These are phyloP conservation scores for Rhazya stricta DNA, from an alignment of 257 asterid genomes.

Conservation along the genomic window DNA sequence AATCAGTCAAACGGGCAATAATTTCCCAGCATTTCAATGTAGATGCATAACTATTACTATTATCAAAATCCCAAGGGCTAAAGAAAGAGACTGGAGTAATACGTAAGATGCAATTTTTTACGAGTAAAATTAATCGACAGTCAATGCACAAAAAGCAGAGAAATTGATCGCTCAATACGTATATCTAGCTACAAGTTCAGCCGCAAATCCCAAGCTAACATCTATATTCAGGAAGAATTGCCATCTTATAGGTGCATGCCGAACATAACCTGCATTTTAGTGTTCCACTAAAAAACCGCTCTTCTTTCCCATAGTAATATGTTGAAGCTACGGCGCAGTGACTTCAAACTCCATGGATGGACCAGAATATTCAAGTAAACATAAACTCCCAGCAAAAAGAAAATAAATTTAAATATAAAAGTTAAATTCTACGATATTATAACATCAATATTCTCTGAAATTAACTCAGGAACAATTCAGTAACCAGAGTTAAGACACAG, in stretches of 20 bases:
- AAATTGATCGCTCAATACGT: background rate
- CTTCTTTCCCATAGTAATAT: background rate
- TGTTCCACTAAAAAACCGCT: background rate
- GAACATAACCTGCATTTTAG: background rate
- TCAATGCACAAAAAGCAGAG: background rate
- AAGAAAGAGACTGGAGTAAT: no score
- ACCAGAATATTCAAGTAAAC: background rate
- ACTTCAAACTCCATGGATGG: background rate
- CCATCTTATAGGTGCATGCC: background rate
- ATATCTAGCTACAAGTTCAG: background rate
- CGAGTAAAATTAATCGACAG: background rate
- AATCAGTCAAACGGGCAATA: background rate
- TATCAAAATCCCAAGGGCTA: no score
- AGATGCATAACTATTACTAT: no score
- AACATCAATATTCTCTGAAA: background rate
- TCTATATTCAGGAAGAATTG: background rate
- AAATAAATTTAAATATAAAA: background rate
- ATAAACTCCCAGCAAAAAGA: background rate
- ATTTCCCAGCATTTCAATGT: background rate
- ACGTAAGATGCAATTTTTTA: no score
- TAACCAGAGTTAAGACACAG: background rate
- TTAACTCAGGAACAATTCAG: constrained; percentile 8
- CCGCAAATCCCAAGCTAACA: background rate
- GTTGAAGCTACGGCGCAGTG: background rate
- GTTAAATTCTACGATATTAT: background rate